Evolutionary conservation across 140 eudicot species (phyloP).

Genomic region (Ambrosia hybrid): DNA sequence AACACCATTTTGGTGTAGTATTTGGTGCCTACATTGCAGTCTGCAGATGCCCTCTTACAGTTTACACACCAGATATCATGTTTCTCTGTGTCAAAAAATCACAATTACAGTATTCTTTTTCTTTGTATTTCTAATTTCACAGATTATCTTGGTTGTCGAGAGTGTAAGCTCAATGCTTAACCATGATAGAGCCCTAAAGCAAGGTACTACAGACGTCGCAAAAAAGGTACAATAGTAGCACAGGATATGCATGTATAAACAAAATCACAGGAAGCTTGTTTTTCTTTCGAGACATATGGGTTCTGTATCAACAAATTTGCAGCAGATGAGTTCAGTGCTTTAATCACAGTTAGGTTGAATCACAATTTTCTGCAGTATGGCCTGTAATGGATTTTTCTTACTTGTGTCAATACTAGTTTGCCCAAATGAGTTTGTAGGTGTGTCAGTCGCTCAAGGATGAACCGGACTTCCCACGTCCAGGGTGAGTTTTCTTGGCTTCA

Average conservation of each 20-base stretch:
- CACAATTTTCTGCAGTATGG: neutral
- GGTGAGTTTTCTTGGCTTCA: too few relatives aligned
- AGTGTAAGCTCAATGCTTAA: conserved; percentile 82
- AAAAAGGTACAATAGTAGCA: conserved; percentile 31
- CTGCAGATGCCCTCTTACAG: neutral
- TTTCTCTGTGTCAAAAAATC: neutral
- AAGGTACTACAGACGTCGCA: conserved; percentile 28
- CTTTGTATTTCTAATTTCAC: conserved; percentile 8
- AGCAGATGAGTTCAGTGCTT: conserved; percentile 15
- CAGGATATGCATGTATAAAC: neutral
- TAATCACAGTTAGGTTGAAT: neutral
- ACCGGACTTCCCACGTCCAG: too few relatives aligned
- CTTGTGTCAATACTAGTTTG: too few relatives aligned
- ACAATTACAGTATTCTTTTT: neutral
- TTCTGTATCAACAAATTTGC: conserved; percentile 19
- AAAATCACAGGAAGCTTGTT: conserved; percentile 2
- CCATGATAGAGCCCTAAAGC: conserved; percentile 78
- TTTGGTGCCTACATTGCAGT: neutral
- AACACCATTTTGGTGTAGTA: too few relatives aligned
- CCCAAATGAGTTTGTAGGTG: too few relatives aligned
- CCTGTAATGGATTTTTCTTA: too few relatives aligned
- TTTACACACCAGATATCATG: neutral
- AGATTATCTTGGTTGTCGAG: conserved; percentile 89
- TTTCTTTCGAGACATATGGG: conserved; percentile 10
- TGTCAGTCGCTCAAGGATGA: too few relatives aligned